Conservation (phyloP, 202 grass and related monocot genomes). For the Tripidium arundinaceum region DNA sequence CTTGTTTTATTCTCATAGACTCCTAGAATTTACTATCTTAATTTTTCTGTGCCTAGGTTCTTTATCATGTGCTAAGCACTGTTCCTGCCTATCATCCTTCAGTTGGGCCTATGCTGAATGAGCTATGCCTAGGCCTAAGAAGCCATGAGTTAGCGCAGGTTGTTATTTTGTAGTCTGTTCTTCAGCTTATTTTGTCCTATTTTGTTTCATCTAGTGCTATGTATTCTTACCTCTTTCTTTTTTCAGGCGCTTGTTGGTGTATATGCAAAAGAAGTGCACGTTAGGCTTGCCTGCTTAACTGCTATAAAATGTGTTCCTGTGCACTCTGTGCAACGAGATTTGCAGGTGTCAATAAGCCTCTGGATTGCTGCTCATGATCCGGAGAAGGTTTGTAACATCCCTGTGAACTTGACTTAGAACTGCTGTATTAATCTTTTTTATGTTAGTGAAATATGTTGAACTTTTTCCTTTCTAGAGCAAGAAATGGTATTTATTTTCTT, state of each 20-base stretch:
- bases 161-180: conserved; percentile 36
- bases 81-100: conserved; percentile 74
- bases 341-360: conserved; percentile 68
- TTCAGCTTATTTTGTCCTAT: conserved; percentile 7
- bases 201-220: conserved; percentile 23
- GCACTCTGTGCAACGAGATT: conserved; percentile 59
- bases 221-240: conserved; percentile 28
- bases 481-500: conserved; percentile 22
- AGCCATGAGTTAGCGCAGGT: conserved; percentile 76
- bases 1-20: conserved; percentile 23
- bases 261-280: conserved; percentile 82
- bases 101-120: conserved; percentile 89
- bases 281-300: conserved; percentile 89
- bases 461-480: not conserved
- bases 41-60: conserved; percentile 53
- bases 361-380: conserved; percentile 97
- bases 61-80: conserved; percentile 91
- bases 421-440: conserved; percentile 15
- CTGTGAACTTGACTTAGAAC: conserved; percentile 16
- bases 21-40: conserved; percentile 20
- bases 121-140: conserved; percentile 87
- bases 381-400: conserved; percentile 72
- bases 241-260: conserved; percentile 85
- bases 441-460: conserved; percentile 3
- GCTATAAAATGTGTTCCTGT: conserved; percentile 91